phyloP scores from a whole-genome alignment of 2,329 filamentous ascomycete species.

The Fusarium sp. region DNA sequence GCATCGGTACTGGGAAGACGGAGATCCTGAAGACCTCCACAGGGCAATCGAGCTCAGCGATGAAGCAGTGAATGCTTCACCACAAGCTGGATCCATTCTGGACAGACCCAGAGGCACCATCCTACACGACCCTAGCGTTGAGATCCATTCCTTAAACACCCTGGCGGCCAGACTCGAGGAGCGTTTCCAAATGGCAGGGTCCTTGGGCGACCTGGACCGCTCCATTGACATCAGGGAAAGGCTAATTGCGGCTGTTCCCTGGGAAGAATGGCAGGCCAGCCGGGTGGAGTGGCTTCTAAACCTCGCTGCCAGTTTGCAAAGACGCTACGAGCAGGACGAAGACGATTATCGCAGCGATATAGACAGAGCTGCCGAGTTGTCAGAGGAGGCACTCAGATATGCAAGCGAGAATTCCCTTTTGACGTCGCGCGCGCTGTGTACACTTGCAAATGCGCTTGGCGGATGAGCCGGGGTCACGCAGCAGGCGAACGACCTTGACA shows the following conservation, averaged over 20 bases:
- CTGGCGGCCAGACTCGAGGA: background rate
- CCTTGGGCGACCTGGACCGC: background rate
- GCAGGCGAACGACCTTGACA: background rate
- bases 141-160: background rate
- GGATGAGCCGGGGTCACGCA: background rate
- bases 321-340: background rate
- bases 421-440: background rate
- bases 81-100: background rate
- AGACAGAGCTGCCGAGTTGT: background rate
- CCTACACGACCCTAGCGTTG: background rate
- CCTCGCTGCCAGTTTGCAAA: background rate
- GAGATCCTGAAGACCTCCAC: background rate
- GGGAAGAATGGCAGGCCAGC: background rate
- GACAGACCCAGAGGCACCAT: background rate
- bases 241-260: background rate
- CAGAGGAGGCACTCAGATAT: background rate
- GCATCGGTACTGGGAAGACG: background rate
- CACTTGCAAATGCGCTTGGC: background rate
- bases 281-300: background rate
- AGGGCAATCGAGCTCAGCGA: background rate
- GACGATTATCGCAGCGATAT: background rate
- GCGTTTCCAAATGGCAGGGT: background rate
- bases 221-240: background rate
- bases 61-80: background rate
- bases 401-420: background rate